These are phyloP conservation scores for Boeremia exigua DNA, from an alignment of 2,329 filamentous ascomycete species.

Conservation along the genomic window DNA sequence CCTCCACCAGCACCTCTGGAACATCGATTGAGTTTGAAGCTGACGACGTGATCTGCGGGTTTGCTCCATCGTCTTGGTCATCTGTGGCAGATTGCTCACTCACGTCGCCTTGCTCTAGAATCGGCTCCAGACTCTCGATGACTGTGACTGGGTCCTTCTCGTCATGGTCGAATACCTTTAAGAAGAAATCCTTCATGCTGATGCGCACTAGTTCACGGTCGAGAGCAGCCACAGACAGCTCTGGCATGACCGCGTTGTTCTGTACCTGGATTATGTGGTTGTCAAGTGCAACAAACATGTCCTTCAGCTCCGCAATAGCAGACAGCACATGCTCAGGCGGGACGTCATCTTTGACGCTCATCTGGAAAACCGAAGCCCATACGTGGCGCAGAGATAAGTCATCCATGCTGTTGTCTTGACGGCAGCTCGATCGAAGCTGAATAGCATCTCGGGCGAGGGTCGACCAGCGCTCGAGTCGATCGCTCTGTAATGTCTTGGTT, in stretches of 20 bases:
- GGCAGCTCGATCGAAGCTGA: conserved; percentile 42
- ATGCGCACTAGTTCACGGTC: conserved; percentile 91
- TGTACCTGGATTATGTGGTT: conserved; percentile 66
- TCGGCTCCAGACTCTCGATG: conserved; percentile 90
- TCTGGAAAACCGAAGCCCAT: conserved; percentile 69
- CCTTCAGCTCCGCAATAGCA: conserved; percentile 68
- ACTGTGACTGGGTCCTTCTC: conserved; percentile 80
- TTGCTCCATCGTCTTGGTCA: conserved; percentile 19
- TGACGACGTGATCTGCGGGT: conserved; percentile 14
- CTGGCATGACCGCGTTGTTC: conserved; percentile 89
- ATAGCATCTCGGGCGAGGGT: conserved; percentile 63
- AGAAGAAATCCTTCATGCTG: conserved; percentile 96
- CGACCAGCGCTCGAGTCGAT: conserved; percentile 67
- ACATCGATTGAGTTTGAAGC: conserved; percentile 15
- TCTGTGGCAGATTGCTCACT: background rate
- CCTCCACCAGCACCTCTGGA: background rate
- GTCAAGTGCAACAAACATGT: conserved; percentile 56
- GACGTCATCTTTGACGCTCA: conserved; percentile 62
- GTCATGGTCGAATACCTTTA: conserved; percentile 84
- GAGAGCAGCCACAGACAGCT: conserved; percentile 80
- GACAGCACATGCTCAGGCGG: conserved; percentile 65
- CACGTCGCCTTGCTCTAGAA: conserved; percentile 69
- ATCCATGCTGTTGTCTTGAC: conserved; percentile 35
- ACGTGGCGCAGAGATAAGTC: conserved; percentile 65
- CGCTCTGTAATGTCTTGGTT: conserved; percentile 61